Conservation (phyloP, 2,329 filamentous ascomycete species). For the Apiospora sp. region DNA sequence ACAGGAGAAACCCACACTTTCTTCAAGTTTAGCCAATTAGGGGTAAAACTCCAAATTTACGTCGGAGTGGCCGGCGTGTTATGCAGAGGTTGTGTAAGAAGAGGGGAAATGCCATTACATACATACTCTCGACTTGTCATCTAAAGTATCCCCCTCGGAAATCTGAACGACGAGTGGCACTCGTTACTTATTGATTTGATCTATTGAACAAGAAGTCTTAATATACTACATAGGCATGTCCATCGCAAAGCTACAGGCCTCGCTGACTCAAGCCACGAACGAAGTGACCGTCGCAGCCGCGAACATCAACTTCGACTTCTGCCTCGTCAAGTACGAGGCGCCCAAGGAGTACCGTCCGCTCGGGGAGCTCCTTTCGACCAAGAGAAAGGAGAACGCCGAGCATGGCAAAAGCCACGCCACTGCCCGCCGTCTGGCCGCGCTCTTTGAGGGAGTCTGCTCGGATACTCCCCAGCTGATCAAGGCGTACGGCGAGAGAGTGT, state of each 20-base stretch:
- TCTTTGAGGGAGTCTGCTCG: constrained; percentile 47
- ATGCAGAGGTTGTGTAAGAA: too few relatives aligned
- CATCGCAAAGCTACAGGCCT: constrained; percentile 11
- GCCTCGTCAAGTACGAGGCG: constrained; percentile 49
- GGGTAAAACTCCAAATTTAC: too few relatives aligned
- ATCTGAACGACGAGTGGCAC: too few relatives aligned
- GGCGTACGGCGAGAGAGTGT: constrained; percentile 33
- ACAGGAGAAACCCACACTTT: too few relatives aligned
- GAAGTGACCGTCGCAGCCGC: constrained; percentile 28
- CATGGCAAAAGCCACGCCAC: constrained; percentile 45
- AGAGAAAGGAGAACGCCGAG: constrained; percentile 47
- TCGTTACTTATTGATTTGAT: too few relatives aligned
- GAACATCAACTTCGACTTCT: constrained; percentile 52
- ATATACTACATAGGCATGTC: too few relatives aligned
- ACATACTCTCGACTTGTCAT: too few relatives aligned
- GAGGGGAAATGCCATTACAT: too few relatives aligned
- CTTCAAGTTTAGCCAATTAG: too few relatives aligned
- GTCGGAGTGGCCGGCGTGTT: too few relatives aligned
- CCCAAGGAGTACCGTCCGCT: constrained; percentile 46
- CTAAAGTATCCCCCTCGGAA: too few relatives aligned
- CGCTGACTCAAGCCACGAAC: constrained; percentile 22
- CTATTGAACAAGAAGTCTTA: too few relatives aligned
- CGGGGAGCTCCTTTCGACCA: constrained; percentile 40
- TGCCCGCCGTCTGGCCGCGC: constrained; percentile 47
- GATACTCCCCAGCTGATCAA: constrained; percentile 42